Evolutionary conservation across 208 protist species (phyloP).

Genomic region (Trypanosoma rangeli): DNA sequence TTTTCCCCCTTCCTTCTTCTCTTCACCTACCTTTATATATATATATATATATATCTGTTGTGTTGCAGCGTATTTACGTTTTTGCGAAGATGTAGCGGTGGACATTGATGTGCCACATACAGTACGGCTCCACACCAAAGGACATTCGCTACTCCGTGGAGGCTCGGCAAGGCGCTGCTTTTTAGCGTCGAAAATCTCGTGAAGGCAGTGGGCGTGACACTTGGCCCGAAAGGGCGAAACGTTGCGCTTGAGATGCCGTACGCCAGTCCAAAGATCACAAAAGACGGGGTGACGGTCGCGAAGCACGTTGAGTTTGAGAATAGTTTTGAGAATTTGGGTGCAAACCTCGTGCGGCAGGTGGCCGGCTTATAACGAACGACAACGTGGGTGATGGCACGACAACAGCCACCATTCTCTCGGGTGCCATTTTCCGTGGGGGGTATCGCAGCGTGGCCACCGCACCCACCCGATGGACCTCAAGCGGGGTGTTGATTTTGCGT

Average conservation of each 20-base stretch:
- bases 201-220: conserved; percentile 96
- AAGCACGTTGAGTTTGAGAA: conserved; percentile 99
- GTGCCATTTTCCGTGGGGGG: conserved; percentile 98
- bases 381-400: conserved; percentile 99
- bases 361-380: conserved; percentile 98
- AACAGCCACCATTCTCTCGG: conserved; percentile 98
- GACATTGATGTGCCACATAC: conserved; percentile 33
- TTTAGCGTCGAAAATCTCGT: conserved; percentile 96
- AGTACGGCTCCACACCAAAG: conserved; percentile 93
- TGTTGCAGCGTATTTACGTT: too few relatives aligned
- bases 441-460: conserved; percentile 97
- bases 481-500: conserved; percentile 98
- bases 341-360: conserved; percentile 95
- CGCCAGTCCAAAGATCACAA: conserved; percentile 99
- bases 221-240: conserved; percentile 99
- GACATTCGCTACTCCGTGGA: conserved; percentile 97
- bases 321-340: conserved; percentile 98
- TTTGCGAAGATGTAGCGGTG: conserved; percentile 36
- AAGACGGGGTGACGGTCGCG: conserved; percentile 99
- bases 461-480: conserved; percentile 99
- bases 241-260: conserved; percentile 99
- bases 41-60: too few relatives aligned
- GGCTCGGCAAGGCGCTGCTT: conserved; percentile 92
- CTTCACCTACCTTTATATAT: too few relatives aligned
- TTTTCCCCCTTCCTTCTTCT: conserved; percentile 1